Base-by-base conservation (phyloP, 2,329 filamentous ascomycete species). In the Fusarium foetens region DNA sequence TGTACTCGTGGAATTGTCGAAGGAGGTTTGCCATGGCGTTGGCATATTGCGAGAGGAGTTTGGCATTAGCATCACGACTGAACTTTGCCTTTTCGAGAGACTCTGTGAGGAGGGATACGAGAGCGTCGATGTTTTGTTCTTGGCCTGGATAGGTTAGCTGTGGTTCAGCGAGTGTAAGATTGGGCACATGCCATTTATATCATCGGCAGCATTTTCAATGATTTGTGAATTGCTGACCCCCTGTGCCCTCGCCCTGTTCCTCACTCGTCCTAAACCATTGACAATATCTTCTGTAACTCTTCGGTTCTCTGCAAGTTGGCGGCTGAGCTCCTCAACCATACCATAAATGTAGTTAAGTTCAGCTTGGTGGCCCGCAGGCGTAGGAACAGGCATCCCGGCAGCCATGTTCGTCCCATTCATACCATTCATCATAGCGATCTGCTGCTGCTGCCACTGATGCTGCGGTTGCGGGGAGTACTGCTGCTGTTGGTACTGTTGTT, bases 301-400 rank as follows among this genome's bases (percentile, higher is more conserved):
- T 72, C 88, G 84, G 78, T 90, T 91, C 57, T 90, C 88, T 17
- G 89, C 86, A 35, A 92, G 83, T 77, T 91, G 88, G 38, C 87
- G 86, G 75, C 89, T 90, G 52, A 92, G 83, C 77, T 91, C 89
- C 76, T 92, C 90, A 16, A 92, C 90, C 87, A 92, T 89, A 72
- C 85, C 84, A 77, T 91, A 91, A 76, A 92, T 90, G 80, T 90
- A 89, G 77, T 90, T 91, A 67, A 92, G 86, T 80, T 92, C 90
- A 58, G 89, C 87, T 79, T 92, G 89, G 78, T 92, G 90, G 52
- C 89, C 90, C 23, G 90, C 90, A n/a, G 90, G 90, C 21, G 88
- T 90, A 19, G 90, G 89, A 48, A 86, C 84, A 52, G 85, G 84
- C 63, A 86, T 85, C 66, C 84, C 84, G 36, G 81, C 81, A 33